Evolutionary conservation across 441 rosid species (phyloP).

Genomic region (Pelargonium australe): DNA sequence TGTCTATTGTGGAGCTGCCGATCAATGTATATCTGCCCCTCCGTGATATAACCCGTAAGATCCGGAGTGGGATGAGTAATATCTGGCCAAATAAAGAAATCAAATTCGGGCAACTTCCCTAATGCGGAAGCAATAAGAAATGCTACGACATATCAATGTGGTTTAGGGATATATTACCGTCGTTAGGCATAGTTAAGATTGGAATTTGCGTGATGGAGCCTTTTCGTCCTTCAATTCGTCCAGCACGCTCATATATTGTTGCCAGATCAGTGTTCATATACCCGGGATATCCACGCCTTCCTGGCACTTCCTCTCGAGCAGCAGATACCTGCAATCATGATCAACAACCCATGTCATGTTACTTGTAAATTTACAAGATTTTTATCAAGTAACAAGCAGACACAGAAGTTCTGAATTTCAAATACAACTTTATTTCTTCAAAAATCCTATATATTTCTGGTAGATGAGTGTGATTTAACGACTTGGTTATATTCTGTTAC

Average conservation of each 20-base stretch:
- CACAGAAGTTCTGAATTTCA: too few relatives aligned
- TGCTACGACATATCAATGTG: neutral
- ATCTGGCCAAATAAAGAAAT: slow-evolving; percentile 40
- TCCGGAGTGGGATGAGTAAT: slow-evolving; percentile 98
- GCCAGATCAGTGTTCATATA: too few relatives aligned
- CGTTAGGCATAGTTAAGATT: neutral
- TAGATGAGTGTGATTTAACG: neutral
- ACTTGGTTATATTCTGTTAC: slow-evolving; percentile 26
- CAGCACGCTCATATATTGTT: too few relatives aligned
- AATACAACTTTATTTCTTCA: too few relatives aligned
- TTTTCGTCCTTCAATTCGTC: too few relatives aligned
- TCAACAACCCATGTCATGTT: slow-evolving; percentile 38
- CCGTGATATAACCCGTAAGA: slow-evolving; percentile 98
- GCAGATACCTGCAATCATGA: slow-evolving; percentile 21
- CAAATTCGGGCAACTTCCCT: neutral
- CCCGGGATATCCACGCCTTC: too few relatives aligned
- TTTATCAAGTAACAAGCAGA: neutral
- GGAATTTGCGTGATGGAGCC: too few relatives aligned
- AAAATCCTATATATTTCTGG: slow-evolving; percentile 11
- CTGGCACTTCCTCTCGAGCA: too few relatives aligned
- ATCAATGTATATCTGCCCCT: slow-evolving; percentile 96
- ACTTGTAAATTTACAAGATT: neutral
- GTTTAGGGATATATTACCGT: neutral
- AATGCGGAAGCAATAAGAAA: neutral
- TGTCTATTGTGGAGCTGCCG: slow-evolving; percentile 94